These are phyloP conservation scores for Psidium friedrichsthalianum DNA, from an alignment of 345 rosid species.

Conservation along the genomic window DNA sequence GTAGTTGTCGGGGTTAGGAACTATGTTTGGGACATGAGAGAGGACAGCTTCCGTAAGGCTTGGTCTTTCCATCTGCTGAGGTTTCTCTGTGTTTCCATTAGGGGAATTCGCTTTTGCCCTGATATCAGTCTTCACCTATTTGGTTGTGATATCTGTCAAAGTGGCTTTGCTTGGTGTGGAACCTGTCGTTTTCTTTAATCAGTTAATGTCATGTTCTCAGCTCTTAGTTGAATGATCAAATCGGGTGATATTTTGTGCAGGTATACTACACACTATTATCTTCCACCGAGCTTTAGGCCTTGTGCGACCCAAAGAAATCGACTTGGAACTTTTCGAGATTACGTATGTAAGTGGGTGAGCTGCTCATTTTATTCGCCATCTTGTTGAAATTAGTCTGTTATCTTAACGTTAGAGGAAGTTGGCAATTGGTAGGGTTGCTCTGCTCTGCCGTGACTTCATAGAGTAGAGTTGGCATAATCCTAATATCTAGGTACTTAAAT, in stretches of 20 bases:
- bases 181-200: neutral
- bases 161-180: neutral
- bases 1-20: neutral
- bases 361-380: neutral
- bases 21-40: neutral
- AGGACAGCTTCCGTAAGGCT: neutral
- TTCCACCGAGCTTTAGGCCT: slow-evolving; percentile 94
- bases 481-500: neutral
- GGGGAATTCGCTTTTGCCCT: neutral
- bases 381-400: neutral
- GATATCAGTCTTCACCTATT: neutral
- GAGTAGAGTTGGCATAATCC: neutral
- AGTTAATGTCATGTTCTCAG: neutral
- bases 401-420: neutral
- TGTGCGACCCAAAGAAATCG: slow-evolving; percentile 84
- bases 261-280: slow-evolving; percentile 77
- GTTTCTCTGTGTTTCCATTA: neutral
- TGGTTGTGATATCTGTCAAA: neutral
- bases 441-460: neutral
- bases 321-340: slow-evolving; percentile 79
- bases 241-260: slow-evolving; percentile 28
- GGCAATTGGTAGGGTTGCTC: neutral
- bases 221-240: neutral
- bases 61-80: neutral
- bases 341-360: slow-evolving; percentile 51